phyloP scores from a whole-genome alignment of 495 filamentous ascomycete genomes.

The Diplogelasinospora grovesii region DNA sequence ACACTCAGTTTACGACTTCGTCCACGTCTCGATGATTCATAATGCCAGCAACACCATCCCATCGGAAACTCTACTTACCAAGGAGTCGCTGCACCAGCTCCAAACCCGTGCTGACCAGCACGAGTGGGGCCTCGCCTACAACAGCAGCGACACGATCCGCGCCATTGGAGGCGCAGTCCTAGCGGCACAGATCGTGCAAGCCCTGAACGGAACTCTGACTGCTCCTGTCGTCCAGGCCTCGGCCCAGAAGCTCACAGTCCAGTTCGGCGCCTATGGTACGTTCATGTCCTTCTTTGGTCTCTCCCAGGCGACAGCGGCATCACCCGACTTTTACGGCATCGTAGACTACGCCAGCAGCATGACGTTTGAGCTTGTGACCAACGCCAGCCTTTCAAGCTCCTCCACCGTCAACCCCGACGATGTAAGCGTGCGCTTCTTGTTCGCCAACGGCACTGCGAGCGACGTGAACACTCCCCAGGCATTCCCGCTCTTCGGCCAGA shows the following conservation, averaged over 20 bases:
- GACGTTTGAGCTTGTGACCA: slow-evolving; percentile 69
- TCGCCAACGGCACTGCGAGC: slow-evolving; percentile 67
- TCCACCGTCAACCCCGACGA: slow-evolving; percentile 29
- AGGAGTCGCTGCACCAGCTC: slow-evolving; percentile 48
- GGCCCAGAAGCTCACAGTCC: slow-evolving; percentile 49
- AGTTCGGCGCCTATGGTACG: slow-evolving; percentile 65
- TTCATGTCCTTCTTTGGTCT: slow-evolving; percentile 73
- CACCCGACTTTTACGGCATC: slow-evolving; percentile 60
- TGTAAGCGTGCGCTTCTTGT: slow-evolving; percentile 67
- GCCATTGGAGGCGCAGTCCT: slow-evolving; percentile 54
- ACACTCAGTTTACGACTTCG: slow-evolving; percentile 61
- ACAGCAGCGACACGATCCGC: slow-evolving; percentile 35
- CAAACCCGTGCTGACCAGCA: slow-evolving; percentile 59
- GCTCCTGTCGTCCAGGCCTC: slow-evolving; percentile 25
- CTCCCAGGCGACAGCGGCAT: slow-evolving; percentile 47
- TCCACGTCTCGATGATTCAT: slow-evolving; percentile 68
- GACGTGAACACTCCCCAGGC: slow-evolving; percentile 34
- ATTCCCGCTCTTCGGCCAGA: slow-evolving; percentile 63
- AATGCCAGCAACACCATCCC: slow-evolving; percentile 52
- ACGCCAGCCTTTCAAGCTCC: slow-evolving; percentile 36
- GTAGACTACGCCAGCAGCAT: slow-evolving; percentile 63
- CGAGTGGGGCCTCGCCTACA: slow-evolving; percentile 59
- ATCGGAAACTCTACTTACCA: slow-evolving; percentile 38
- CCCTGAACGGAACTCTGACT: slow-evolving; percentile 54
- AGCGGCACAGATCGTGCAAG: slow-evolving; percentile 57